Evolutionary conservation across 1,139 yeast genomes (phyloP).

Genomic region (Yamadazyma mexicana): DNA sequence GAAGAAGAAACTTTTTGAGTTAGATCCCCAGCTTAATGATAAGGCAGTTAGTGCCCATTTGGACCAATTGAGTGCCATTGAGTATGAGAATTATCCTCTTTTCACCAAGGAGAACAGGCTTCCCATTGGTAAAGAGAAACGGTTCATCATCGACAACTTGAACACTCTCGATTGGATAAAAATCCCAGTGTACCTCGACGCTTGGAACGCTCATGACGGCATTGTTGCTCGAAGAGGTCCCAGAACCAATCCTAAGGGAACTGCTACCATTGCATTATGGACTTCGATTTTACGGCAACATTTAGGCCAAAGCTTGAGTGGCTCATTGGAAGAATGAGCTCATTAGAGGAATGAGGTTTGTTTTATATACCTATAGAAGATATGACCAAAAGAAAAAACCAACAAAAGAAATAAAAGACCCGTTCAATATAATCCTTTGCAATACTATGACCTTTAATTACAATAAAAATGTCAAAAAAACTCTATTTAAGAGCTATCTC

Average conservation of each 20-base stretch:
- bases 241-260: slow-evolving; percentile 51
- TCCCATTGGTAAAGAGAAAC: slow-evolving; percentile 42
- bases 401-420: too few species aligned
- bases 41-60: slow-evolving; percentile 20
- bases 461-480: too few species aligned
- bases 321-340: too few species aligned
- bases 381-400: background rate
- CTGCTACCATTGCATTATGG: slow-evolving; percentile 56
- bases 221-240: slow-evolving; percentile 70
- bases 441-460: too few species aligned
- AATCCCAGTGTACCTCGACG: slow-evolving; percentile 62
- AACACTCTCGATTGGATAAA: slow-evolving; percentile 64
- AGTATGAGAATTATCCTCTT: slow-evolving; percentile 27
- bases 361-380: background rate
- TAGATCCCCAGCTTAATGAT: slow-evolving; percentile 30
- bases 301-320: slow-evolving; percentile 11
- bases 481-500: too few species aligned
- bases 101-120: slow-evolving; percentile 29
- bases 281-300: slow-evolving; percentile 43
- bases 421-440: too few species aligned
- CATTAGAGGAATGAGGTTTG: background rate
- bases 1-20: slow-evolving; percentile 14
- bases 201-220: slow-evolving; percentile 72
- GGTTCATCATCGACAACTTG: slow-evolving; percentile 47
- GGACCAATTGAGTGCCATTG: slow-evolving; percentile 18